phyloP scores from a whole-genome alignment of 2,329 filamentous ascomycete species.

The Dothidotthia symphoricarpi region DNA sequence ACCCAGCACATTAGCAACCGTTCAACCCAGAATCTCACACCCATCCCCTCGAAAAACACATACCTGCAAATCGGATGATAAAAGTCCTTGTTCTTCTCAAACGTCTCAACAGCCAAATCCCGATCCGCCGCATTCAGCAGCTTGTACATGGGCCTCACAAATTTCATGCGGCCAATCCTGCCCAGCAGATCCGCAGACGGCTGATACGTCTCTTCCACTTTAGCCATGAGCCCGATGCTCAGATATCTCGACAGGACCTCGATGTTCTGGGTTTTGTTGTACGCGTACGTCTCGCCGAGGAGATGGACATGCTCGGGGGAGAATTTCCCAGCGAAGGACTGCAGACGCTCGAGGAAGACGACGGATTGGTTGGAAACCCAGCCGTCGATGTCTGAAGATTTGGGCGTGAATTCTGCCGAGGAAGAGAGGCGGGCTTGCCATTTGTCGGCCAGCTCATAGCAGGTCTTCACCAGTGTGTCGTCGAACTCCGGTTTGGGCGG shows the following conservation, averaged over 20 bases:
- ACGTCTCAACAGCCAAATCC: conserved; percentile 74
- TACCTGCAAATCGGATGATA: conserved; percentile 88
- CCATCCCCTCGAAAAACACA: conserved; percentile 1
- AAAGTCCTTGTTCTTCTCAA: conserved; percentile 83
- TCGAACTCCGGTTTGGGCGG: conserved; percentile 91
- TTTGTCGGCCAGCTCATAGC: conserved; percentile 76
- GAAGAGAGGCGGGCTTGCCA: conserved; percentile 62
- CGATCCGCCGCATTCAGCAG: conserved; percentile 72
- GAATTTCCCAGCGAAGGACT: conserved; percentile 65
- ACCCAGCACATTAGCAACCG: conserved; percentile 1
- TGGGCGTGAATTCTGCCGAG: conserved; percentile 56
- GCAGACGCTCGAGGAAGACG: conserved; percentile 81
- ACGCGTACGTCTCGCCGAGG: conserved; percentile 73
- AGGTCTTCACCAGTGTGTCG: conserved; percentile 79
- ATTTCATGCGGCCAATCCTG: conserved; percentile 92
- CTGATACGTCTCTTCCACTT: conserved; percentile 66
- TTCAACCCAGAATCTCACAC: neutral
- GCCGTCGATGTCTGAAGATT: conserved; percentile 63
- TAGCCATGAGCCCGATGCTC: conserved; percentile 72
- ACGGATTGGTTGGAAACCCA: conserved; percentile 87
- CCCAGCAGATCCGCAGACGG: conserved; percentile 74
- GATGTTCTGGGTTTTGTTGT: conserved; percentile 71
- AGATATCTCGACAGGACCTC: conserved; percentile 83
- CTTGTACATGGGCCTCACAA: conserved; percentile 81
- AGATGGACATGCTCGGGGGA: conserved; percentile 63